Conservation (phyloP, 352 stramenopile genomes). For the Phytophthora boehmeriae region DNA sequence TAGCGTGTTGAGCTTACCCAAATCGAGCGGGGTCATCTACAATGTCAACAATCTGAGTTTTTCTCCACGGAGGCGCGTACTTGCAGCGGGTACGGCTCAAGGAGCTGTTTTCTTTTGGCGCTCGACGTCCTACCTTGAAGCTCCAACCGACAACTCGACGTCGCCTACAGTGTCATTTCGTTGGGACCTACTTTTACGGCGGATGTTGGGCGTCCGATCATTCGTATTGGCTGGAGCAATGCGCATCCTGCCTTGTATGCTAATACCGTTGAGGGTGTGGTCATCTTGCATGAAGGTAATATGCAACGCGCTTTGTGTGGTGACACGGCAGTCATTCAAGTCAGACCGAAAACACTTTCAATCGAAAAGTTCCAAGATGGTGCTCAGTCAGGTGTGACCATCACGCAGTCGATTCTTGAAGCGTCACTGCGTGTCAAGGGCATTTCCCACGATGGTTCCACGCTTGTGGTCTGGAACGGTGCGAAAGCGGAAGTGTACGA, state of each 20-base stretch:
- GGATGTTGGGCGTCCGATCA: slow-evolving; percentile 54
- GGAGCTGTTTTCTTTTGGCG: slow-evolving; percentile 92
- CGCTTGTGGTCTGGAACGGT: slow-evolving; percentile 86
- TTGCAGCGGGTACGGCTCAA: slow-evolving; percentile 88
- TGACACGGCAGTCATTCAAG: slow-evolving; percentile 89
- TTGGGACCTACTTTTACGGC: slow-evolving; percentile 76
- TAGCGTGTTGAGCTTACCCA: slow-evolving; percentile 88
- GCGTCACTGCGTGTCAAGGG: slow-evolving; percentile 83
- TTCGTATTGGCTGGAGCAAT: slow-evolving; percentile 73
- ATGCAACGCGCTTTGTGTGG: slow-evolving; percentile 82
- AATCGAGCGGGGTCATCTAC: slow-evolving; percentile 48
- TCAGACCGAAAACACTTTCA: slow-evolving; percentile 68
- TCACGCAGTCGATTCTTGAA: slow-evolving; percentile 70
- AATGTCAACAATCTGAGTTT: slow-evolving; percentile 90
- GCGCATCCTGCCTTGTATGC: slow-evolving; percentile 69
- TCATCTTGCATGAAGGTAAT: slow-evolving; percentile 86
- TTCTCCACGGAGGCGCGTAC: slow-evolving; percentile 82
- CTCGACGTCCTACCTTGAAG: slow-evolving; percentile 57
- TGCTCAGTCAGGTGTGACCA: slow-evolving; percentile 39
- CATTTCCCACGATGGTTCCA: slow-evolving; percentile 77
- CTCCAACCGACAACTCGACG: slow-evolving; percentile 4
- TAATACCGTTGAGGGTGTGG: slow-evolving; percentile 70
- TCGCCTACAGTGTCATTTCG: slow-evolving; percentile 48
- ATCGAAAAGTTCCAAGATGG: slow-evolving; percentile 81
- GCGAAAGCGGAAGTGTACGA: slow-evolving; percentile 90